phyloP scores from a whole-genome alignment of 2,329 filamentous ascomycete genomes.

The Botryosphaeria dothidea region DNA sequence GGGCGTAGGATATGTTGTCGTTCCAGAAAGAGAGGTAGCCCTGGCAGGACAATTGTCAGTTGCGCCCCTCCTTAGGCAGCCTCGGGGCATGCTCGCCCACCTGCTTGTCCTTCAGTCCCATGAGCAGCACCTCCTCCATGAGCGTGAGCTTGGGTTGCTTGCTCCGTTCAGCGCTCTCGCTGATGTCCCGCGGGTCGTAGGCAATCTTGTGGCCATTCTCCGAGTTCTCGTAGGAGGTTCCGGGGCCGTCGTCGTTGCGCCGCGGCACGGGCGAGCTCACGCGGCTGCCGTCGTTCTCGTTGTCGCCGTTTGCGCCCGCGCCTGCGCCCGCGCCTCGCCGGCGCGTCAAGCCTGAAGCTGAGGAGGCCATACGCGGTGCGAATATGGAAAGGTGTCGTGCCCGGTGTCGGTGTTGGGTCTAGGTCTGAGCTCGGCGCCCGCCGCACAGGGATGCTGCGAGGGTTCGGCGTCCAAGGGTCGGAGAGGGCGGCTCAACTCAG shows the following conservation, averaged over 20 bases:
- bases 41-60: slow-evolving; percentile 47
- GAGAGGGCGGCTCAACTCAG: background rate
- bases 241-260: slow-evolving; percentile 60
- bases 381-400: slow-evolving; percentile 15
- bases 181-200: slow-evolving; percentile 95
- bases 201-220: slow-evolving; percentile 99
- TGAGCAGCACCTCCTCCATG: slow-evolving; percentile 96
- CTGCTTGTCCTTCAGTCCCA: slow-evolving; percentile 98
- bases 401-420: slow-evolving; percentile 18
- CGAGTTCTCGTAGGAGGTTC: slow-evolving; percentile 84
- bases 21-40: slow-evolving; percentile 99
- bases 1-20: slow-evolving; percentile 98
- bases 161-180: slow-evolving; percentile 90
- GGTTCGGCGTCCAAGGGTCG: slow-evolving; percentile 18
- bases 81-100: slow-evolving; percentile 51
- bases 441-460: slow-evolving; percentile 19
- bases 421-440: slow-evolving; percentile 17
- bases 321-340: slow-evolving; percentile 66
- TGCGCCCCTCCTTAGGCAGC: slow-evolving; percentile 9
- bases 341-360: slow-evolving; percentile 72
- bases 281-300: slow-evolving; percentile 61
- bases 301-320: slow-evolving; percentile 61
- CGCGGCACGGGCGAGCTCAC: slow-evolving; percentile 65
- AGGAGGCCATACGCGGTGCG: slow-evolving; percentile 58
- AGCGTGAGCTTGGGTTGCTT: slow-evolving; percentile 98